Evolutionary conservation across 2,329 filamentous ascomycete species (phyloP).

Genomic region (Fonsecaea nubica): DNA sequence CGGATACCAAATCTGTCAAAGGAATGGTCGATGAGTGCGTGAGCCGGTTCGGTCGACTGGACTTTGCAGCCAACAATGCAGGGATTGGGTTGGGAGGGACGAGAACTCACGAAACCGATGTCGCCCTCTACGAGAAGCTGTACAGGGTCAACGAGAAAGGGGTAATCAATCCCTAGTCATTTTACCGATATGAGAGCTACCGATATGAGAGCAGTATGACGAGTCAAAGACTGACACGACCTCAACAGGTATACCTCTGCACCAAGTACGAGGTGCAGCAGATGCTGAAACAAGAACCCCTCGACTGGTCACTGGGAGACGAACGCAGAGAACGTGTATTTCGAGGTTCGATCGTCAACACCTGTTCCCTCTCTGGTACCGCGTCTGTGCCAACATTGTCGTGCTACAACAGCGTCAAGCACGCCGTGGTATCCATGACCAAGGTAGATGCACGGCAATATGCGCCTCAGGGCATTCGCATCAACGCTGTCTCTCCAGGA

Average conservation of each 20-base stretch:
- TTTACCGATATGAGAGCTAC: no score
- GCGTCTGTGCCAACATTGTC: no score
- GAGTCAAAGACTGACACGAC: no score
- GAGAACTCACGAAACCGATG: not conserved
- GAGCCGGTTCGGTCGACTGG: conserved; percentile 2
- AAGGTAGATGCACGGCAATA: no score
- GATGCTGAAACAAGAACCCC: conserved; percentile 17
- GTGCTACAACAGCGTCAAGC: no score
- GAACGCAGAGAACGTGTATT: not conserved
- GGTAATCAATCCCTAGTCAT: not conserved
- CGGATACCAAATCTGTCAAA: not conserved
- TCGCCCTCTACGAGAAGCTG: not conserved
- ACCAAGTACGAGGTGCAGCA: conserved; percentile 3
- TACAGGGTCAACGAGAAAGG: conserved; percentile 10
- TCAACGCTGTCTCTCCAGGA: no score
- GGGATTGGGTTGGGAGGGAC: conserved; percentile 12
- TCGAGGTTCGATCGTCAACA: conserved; percentile 13
- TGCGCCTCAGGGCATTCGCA: no score
- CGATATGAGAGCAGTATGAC: no score
- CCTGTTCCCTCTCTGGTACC: not conserved
- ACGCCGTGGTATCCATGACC: no score
- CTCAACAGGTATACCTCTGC: conserved; percentile 4
- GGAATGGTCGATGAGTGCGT: conserved; percentile 6
- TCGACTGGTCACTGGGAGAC: not conserved
- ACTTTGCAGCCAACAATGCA: conserved; percentile 13